Evolutionary conservation across 768 basidiomycete genomes (phyloP).

Genomic region (Boletellus sp.): DNA sequence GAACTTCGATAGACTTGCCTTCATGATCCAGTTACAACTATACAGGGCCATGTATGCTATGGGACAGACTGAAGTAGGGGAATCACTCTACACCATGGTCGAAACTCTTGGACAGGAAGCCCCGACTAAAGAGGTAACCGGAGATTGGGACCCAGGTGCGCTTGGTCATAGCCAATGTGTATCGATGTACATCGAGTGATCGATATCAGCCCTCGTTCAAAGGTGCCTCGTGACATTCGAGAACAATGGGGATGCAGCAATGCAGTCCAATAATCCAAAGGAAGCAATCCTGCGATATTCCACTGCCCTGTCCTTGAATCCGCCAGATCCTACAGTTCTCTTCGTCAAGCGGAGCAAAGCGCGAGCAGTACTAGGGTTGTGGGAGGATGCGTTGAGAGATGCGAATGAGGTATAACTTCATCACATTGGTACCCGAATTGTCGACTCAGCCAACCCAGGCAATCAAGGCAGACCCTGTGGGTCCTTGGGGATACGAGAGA

Average conservation of each 20-base stretch:
- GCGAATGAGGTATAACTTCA: constrained; percentile 5
- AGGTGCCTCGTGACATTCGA: not conserved
- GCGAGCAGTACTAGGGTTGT: not conserved
- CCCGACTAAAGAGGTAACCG: not conserved
- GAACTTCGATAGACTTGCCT: constrained; percentile 2
- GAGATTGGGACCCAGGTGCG: too few species aligned
- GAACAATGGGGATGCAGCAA: constrained; percentile 2
- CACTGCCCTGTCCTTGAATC: not conserved
- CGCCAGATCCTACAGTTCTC: not conserved
- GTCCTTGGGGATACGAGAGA: constrained; percentile 2
- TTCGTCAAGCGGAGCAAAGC: constrained; percentile 11
- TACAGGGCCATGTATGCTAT: too few species aligned
- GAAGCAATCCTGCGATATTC: constrained; percentile 2
- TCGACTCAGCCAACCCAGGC: not conserved
- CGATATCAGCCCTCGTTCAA: too few species aligned
- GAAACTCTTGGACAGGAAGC: too few species aligned
- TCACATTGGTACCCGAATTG: too few species aligned
- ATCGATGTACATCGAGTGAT: too few species aligned
- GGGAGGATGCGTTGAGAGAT: constrained; percentile 8
- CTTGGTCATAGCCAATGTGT: too few species aligned
- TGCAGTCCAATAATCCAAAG: not conserved
- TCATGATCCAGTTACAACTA: not conserved
- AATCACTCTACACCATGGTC: too few species aligned
- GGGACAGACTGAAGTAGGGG: too few species aligned
- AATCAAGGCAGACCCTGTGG: not conserved